A percentile compares a stretch with the other conserved stretches of the same genome.
These are phyloP conservation scores for Neurospora hispaniola DNA, from an alignment of 495 filamentous ascomycete species.

Conservation along the genomic window DNA sequence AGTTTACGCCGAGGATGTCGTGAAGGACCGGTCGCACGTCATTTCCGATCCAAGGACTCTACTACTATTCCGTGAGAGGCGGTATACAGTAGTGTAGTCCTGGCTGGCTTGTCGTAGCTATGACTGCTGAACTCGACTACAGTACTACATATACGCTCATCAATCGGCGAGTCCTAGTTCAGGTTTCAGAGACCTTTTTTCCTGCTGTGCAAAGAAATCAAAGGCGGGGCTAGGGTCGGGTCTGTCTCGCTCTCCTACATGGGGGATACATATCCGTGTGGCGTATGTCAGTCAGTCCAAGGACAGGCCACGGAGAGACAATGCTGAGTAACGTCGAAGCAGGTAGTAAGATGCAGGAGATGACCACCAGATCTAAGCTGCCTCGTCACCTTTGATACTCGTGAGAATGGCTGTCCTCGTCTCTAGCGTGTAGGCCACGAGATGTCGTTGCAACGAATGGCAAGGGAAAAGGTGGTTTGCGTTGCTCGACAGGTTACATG, in stretches of 20 bases:
- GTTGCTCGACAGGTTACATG: neutral
- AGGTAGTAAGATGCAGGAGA: neutral
- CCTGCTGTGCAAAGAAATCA: neutral
- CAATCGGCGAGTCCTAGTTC: neutral
- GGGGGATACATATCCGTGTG: neutral
- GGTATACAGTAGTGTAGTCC: neutral
- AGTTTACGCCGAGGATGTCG: neutral
- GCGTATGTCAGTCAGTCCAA: neutral
- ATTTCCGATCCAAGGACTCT: neutral
- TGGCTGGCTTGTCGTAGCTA: neutral
- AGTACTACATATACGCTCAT: neutral
- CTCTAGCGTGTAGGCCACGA: neutral
- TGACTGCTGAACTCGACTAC: neutral
- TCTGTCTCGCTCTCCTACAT: neutral
- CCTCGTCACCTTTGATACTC: neutral
- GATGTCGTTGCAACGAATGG: neutral
- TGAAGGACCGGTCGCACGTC: neutral
- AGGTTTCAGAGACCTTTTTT: neutral
- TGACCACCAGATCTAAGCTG: neutral
- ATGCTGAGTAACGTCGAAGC: neutral
- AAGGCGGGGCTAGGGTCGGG: neutral
- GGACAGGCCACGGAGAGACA: neutral
- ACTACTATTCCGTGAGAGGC: neutral
- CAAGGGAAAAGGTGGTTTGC: neutral
- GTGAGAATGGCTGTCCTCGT: neutral